Conservation (phyloP, 1,284 basidiomycete genomes). For the Fomitopsis schrenkii region DNA sequence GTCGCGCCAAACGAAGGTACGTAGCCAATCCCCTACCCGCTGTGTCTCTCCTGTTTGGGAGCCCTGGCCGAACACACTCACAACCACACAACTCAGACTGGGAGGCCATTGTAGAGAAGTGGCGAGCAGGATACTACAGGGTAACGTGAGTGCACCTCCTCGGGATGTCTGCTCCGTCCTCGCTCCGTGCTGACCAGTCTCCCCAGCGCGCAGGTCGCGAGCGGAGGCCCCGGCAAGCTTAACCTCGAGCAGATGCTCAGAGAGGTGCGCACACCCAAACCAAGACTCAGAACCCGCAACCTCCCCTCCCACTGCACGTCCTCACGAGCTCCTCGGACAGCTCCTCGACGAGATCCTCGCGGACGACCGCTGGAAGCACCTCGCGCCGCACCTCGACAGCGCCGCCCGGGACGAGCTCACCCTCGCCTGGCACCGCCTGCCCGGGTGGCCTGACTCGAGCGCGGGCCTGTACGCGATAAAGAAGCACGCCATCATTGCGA, state of each 20-base stretch:
- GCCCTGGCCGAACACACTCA: too few relatives aligned
- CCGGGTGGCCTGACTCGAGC: slow-evolving; percentile 53
- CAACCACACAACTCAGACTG: slow-evolving; percentile 31
- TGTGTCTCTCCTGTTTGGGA: too few relatives aligned
- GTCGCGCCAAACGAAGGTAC: slow-evolving; percentile 20
- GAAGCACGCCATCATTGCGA: slow-evolving; percentile 44
- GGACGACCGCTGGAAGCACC: slow-evolving; percentile 41
- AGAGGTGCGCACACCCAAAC: slow-evolving; percentile 31
- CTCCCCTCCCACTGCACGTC: not conserved
- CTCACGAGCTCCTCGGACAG: slow-evolving; percentile 25
- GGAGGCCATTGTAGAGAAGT: slow-evolving; percentile 48
- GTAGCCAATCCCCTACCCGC: not conserved
- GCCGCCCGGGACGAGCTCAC: slow-evolving; percentile 40
- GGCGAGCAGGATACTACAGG: slow-evolving; percentile 47
- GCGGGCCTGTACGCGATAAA: slow-evolving; percentile 48
- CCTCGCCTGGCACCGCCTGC: slow-evolving; percentile 51
- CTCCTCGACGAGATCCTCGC: slow-evolving; percentile 52
- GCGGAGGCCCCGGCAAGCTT: slow-evolving; percentile 40
- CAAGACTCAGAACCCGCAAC: not conserved
- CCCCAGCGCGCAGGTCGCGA: slow-evolving; percentile 30
- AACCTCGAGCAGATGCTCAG: slow-evolving; percentile 57
- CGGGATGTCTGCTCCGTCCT: slow-evolving; percentile 5
- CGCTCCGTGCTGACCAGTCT: slow-evolving; percentile 6
- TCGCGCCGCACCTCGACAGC: slow-evolving; percentile 40
- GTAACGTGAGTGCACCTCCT: slow-evolving; percentile 38